phyloP scores from a whole-genome alignment of 2,329 filamentous ascomycete genomes.

The Apiospora phragmitis region DNA sequence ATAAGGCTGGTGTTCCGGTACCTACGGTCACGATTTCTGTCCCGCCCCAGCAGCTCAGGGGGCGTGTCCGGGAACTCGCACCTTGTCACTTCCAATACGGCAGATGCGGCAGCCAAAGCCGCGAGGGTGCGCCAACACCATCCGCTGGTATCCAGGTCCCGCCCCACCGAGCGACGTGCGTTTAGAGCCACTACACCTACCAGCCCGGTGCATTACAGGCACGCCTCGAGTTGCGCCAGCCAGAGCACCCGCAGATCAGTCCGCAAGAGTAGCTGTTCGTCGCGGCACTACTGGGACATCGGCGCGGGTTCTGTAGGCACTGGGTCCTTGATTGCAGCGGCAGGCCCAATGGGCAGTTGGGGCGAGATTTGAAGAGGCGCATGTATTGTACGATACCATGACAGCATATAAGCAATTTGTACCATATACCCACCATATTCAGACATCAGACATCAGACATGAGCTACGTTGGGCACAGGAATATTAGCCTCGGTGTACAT shows the following conservation, averaged over 20 bases:
- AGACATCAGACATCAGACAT: background rate
- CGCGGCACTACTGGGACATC: conserved; percentile 90
- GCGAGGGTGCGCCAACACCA: conserved; percentile 88
- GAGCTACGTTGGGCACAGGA: background rate
- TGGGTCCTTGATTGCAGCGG: conserved; percentile 67
- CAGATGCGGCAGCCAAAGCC: conserved; percentile 73
- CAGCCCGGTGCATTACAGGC: conserved; percentile 48
- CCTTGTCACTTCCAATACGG: conserved; percentile 50
- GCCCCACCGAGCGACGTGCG: conserved; percentile 53
- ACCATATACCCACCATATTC: conserved; percentile 1
- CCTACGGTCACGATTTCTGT: conserved; percentile 72
- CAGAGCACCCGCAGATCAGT: conserved; percentile 80
- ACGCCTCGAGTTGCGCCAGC: conserved; percentile 75
- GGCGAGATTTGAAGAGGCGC: conserved; percentile 58
- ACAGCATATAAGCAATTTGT: background rate
- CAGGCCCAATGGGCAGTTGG: conserved; percentile 74
- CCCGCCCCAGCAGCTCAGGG: conserved; percentile 44
- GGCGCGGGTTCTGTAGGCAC: conserved; percentile 73
- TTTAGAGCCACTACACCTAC: conserved; percentile 56
- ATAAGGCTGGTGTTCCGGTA: conserved; percentile 91
- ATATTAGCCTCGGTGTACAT: background rate
- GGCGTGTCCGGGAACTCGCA: conserved; percentile 46
- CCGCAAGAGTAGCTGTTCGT: conserved; percentile 65
- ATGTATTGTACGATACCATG: conserved; percentile 10
- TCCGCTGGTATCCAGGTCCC: conserved; percentile 71